Evolutionary conservation across 768 basidiomycete species (phyloP), one percentile per base, ranked within the genome.

Genomic region (Boletus sp.): DNA sequence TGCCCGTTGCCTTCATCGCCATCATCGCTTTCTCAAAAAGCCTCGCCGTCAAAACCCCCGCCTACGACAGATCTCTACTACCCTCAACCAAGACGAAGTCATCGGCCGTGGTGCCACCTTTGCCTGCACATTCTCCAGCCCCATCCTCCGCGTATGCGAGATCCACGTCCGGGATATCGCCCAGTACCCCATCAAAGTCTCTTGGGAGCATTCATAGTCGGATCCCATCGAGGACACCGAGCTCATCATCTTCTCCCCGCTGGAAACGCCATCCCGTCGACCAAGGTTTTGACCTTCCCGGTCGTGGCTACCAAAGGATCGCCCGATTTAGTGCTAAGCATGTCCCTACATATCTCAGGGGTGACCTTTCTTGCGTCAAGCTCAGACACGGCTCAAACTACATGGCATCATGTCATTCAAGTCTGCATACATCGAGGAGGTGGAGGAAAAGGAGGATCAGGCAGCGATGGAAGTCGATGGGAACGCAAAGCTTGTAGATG

Each of bases 281-380:
- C 94, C 70, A 98, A 98, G 77, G 85, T 95, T 60, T 84, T 98
- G 64, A 93, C 93, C 5, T 97, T 98, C 95, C 96, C 10, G 89
- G 89, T 2, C 77, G 78, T 18, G 82, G 92, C 74, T 90, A 91
- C 80, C 89, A 94, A 0, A 93, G 87, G 88, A 76, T 99, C 62
- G 86, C 83, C 33, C 84, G 81, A 56, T 89, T 93, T 76, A 84
- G 83, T n/a, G 89, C 89, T 60, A 94, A 96, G 78, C 78, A 82
- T 45, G 86, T 97, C 18, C 84, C 85, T 3, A 76, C 81, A 20
- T 79, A 83, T 37, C 73, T 85, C 45, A 83, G 77, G 12, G 93
- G 89, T 42, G 93, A 94, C 61, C 77, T 85, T 44, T 81, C 89
- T 0, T 83, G 83, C 59, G 89, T 98, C 64, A 95, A 95, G 78